Evolutionary conservation across 73 alveolate genomes (phyloP), one percentile per base, ranked within the genome.

Genomic region (Paramecium octaurelia): DNA sequence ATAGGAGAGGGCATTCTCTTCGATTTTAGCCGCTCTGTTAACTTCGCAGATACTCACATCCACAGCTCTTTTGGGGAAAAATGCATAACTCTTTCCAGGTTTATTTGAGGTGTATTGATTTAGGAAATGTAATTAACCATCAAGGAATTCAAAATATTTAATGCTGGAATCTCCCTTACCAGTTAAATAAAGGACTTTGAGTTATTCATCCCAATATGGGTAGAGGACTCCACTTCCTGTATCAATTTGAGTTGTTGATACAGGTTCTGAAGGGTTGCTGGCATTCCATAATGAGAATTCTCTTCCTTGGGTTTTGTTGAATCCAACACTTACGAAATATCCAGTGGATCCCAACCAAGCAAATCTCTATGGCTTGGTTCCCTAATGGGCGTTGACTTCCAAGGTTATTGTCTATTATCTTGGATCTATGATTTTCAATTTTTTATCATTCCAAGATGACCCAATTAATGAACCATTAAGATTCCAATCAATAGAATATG

Each of bases 161-260:
- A 97, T 94, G 9, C 38, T 68, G 16, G 96, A 93, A 80, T 97
- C 99, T 87, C 99, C 99, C 90, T 96, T 97, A 23, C 98, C 99
- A 0, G 97, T 93, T 24, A 95, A 73, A 73, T 85, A 96, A 43
- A 97, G 92, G 43, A 96, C 86, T 36, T 92, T 91, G 16, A 96
- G 73, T 80, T 95, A 97, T 31, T 92, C 93, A 95, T 97, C 99
- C 85, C 92, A 97, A 93, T 88, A 97, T 11, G 99, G 98, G 83
- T 90, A 92, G 12, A 97, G 92, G 2, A 97, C 97, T 35, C 99
- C 98, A 18, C 95, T 94, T 40, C 94, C 94, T 58, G 96, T 84
- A 92, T 96, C 99, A 23, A 95, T 80, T 75, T 90, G 88, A 88
- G 84, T 86, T 75, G 80, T 93, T 14, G 69, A 31, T 1, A 97